These are phyloP conservation scores for Lachnum nothofagi DNA, from an alignment of 2,329 filamentous ascomycete species.

Conservation along the genomic window DNA sequence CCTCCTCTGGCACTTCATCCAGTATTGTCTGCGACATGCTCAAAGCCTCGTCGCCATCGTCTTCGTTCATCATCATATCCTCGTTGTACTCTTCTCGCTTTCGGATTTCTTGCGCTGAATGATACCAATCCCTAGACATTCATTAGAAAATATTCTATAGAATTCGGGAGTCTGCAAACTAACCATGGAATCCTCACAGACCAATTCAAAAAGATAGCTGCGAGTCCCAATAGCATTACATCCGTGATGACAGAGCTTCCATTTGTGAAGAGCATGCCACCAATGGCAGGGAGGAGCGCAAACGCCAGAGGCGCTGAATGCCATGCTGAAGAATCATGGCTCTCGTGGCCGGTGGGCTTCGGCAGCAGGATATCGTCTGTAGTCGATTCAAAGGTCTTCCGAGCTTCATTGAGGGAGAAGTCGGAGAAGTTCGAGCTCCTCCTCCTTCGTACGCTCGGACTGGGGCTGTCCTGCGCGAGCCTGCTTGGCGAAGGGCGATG, in stretches of 20 bases:
- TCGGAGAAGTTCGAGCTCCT: constrained; percentile 77
- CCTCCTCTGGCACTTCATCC: constrained; percentile 28
- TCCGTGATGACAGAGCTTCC: constrained; percentile 81
- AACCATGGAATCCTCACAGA: constrained; percentile 86
- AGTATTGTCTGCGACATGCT: constrained; percentile 26
- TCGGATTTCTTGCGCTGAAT: constrained; percentile 60
- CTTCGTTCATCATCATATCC: constrained; percentile 36
- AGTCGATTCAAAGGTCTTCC: constrained; percentile 57
- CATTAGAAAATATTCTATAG: constrained; percentile 9
- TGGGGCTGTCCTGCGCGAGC: constrained; percentile 12
- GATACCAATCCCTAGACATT: constrained; percentile 62
- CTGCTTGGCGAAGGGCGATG: constrained; percentile 21
- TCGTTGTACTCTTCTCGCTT: constrained; percentile 43
- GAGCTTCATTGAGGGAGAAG: constrained; percentile 63
- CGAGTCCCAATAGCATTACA: constrained; percentile 71
- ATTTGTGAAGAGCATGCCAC: constrained; percentile 77
- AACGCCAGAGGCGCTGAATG: constrained; percentile 77
- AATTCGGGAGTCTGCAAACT: constrained; percentile 24
- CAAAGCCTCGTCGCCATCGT: constrained; percentile 37
- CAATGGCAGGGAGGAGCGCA: constrained; percentile 80
- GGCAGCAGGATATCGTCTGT: constrained; percentile 64
- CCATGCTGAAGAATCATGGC: constrained; percentile 61
- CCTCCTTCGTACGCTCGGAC: constrained; percentile 40
- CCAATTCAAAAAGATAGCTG: constrained; percentile 86
- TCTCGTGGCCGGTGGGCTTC: constrained; percentile 42